Evolutionary conservation across 2,329 filamentous ascomycete species (phyloP).

Genomic region (Arthrinium puccinioides): DNA sequence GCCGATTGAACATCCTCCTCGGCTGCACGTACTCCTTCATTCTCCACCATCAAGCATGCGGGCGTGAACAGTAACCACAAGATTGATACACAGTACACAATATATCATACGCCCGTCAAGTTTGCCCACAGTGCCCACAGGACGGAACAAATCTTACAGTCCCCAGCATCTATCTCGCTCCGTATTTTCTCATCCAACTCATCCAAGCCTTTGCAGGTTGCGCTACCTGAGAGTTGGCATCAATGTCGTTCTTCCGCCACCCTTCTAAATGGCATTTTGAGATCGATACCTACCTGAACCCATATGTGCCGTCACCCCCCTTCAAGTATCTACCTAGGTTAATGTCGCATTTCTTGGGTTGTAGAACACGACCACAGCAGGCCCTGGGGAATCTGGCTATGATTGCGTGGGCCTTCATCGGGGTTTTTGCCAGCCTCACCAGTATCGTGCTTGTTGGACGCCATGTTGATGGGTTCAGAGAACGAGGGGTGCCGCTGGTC

Average conservation of each 20-base stretch:
- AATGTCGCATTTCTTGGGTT: slow-evolving; percentile 62
- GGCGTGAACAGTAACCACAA: too few species aligned
- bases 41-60: too few species aligned
- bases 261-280: slow-evolving; percentile 51
- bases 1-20: too few species aligned
- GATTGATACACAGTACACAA: too few species aligned
- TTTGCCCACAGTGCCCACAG: too few species aligned
- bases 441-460: slow-evolving; percentile 51
- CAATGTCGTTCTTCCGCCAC: background rate
- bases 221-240: too few species aligned
- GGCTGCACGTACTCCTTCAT: too few species aligned
- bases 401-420: slow-evolving; percentile 57
- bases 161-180: too few species aligned
- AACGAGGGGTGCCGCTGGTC: slow-evolving; percentile 50
- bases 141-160: too few species aligned
- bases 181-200: too few species aligned
- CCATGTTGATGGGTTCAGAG: slow-evolving; percentile 45
- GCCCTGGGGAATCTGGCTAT: slow-evolving; percentile 50
- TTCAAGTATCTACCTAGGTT: slow-evolving; percentile 57
- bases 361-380: slow-evolving; percentile 35
- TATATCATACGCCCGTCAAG: too few species aligned
- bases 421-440: slow-evolving; percentile 54
- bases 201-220: too few species aligned
- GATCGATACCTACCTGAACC: slow-evolving; percentile 71
- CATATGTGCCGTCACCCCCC: slow-evolving; percentile 57